Percentiles rank a stretch among this genome's conserved stretches.
phyloP scores from a whole-genome alignment of 2,329 filamentous ascomycete genomes.

The Cercospora janseana region DNA sequence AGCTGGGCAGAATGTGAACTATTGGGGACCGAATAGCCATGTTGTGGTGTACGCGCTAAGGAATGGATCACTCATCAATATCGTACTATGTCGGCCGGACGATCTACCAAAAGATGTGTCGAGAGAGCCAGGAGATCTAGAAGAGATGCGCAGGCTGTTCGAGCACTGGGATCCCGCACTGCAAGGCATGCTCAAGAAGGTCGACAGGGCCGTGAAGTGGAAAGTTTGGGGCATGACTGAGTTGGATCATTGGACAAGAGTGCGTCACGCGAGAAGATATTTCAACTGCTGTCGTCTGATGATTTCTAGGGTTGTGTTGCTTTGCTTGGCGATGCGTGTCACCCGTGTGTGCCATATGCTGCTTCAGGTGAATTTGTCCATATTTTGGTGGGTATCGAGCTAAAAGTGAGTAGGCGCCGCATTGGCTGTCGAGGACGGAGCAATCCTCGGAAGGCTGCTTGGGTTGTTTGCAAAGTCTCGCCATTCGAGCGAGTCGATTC shows the following conservation, averaged over 20 bases:
- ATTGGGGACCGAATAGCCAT: constrained; percentile 61
- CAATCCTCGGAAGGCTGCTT: constrained; percentile 52
- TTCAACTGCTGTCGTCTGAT: too few species aligned
- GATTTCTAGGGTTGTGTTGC: too few species aligned
- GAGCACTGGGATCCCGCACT: constrained; percentile 63
- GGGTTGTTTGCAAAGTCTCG: constrained; percentile 47
- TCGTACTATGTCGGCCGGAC: constrained; percentile 64
- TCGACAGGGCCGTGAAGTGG: too few species aligned
- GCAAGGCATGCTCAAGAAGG: too few species aligned
- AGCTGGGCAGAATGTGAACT: constrained; percentile 43
- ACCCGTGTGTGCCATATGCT: constrained; percentile 54
- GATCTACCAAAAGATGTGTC: constrained; percentile 55
- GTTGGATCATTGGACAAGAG: too few species aligned
- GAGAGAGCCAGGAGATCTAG: constrained; percentile 51
- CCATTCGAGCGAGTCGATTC: constrained; percentile 45
- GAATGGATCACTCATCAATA: constrained; percentile 58
- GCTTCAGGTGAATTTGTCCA: too few species aligned
- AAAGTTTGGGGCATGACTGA: too few species aligned
- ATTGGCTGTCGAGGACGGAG: constrained; percentile 64
- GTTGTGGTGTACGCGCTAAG: constrained; percentile 61
- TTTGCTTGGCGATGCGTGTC: constrained; percentile 56
- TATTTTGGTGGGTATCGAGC: too few species aligned
- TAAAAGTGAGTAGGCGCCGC: too few species aligned
- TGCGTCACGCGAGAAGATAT: too few species aligned
- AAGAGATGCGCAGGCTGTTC: constrained; percentile 61